A percentile compares a stretch with the other conserved stretches of the same genome.
Evolutionary conservation across 306 rosid species (phyloP).

Genomic region (Glycine soja): DNA sequence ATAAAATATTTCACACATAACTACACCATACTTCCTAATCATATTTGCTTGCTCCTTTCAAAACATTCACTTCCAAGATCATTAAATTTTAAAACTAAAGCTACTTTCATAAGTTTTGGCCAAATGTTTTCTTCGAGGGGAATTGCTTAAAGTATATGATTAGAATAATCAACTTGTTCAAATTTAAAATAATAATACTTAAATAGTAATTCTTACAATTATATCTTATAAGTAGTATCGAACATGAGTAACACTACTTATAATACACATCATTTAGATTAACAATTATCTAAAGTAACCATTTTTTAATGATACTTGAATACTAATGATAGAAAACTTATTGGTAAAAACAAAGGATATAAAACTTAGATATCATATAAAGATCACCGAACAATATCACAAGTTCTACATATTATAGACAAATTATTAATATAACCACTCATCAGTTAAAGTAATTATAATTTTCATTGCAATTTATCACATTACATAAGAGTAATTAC

Average conservation of each 20-base stretch:
- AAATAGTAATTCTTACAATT: not conserved
- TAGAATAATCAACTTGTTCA: not conserved
- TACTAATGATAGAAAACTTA: not conserved
- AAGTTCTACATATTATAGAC: not conserved
- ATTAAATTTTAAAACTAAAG: constrained; percentile 16
- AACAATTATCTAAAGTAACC: not conserved
- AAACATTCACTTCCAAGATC: constrained; percentile 33
- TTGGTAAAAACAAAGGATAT: too few relatives aligned
- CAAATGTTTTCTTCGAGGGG: not conserved
- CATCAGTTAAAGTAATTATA: not conserved
- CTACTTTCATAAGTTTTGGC: not conserved
- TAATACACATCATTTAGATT: not conserved
- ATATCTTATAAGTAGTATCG: not conserved
- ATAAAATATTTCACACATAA: constrained; percentile 23
- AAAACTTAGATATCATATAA: not conserved
- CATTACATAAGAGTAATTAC: not conserved
- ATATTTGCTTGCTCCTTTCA: constrained; percentile 20
- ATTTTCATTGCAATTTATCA: not conserved
- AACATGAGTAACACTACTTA: not conserved
- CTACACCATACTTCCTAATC: constrained; percentile 22
- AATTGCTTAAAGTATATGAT: not conserved
- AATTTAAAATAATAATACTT: not conserved
- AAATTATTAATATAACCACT: not conserved
- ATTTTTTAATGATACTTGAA: not conserved
- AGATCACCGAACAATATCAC: not conserved